Evolutionary conservation across 148 eudicot genomes (phyloP).

Genomic region (Fagopyrum homotropicum): DNA sequence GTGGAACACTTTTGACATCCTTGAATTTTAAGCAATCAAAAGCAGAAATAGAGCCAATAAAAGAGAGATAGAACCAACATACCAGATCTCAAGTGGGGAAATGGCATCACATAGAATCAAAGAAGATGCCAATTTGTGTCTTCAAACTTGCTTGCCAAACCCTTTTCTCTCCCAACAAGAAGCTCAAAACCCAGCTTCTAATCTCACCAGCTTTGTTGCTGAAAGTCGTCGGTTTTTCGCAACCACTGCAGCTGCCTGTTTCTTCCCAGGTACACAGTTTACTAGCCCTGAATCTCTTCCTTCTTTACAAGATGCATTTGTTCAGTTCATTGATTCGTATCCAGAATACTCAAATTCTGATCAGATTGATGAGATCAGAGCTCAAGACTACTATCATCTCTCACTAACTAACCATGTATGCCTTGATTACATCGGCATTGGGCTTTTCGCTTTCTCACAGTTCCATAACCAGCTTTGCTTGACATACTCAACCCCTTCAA

Average conservation of each 20-base stretch:
- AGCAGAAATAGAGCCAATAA: not conserved
- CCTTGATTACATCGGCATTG: conserved; percentile 66
- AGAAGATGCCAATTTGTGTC: conserved; percentile 5
- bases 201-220: not conserved
- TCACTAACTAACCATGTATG: conserved; percentile 37
- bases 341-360: conserved; percentile 46
- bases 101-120: conserved; percentile 8
- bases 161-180: conserved; percentile 10
- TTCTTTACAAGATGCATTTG: conserved; percentile 29
- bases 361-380: conserved; percentile 54
- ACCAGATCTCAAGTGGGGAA: not conserved
- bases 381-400: conserved; percentile 46
- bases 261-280: conserved; percentile 50
- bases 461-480: conserved; percentile 32
- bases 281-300: conserved; percentile 75
- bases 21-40: conserved; percentile 4
- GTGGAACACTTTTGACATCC: conserved; percentile 10
- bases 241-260: conserved; percentile 42
- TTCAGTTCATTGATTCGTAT: conserved; percentile 27
- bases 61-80: not conserved
- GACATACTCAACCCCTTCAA: conserved; percentile 25
- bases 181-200: conserved; percentile 2
- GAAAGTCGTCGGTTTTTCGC: conserved; percentile 23
- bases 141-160: conserved; percentile 5
- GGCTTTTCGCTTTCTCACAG: conserved; percentile 62